Percentiles rank a stretch among this genome's conserved stretches.
Conservation (phyloP, 805 yeast genomes). For the Kodamaea lidongshanica region DNA sequence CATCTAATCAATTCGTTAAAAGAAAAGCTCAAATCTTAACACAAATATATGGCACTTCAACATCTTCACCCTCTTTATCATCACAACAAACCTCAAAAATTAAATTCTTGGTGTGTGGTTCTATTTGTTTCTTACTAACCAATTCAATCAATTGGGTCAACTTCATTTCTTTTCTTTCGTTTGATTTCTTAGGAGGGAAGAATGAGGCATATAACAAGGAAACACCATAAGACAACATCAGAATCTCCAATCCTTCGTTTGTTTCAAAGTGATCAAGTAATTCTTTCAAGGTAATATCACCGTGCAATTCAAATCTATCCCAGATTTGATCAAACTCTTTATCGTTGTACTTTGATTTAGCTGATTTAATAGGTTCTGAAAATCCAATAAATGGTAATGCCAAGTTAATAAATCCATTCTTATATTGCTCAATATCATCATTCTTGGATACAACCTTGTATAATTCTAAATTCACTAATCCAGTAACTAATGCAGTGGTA, state of each 20-base stretch:
- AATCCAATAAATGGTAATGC: constrained; percentile 96
- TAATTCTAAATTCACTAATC: constrained; percentile 85
- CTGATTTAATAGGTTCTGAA: constrained; percentile 89
- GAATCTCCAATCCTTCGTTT: constrained; percentile 77
- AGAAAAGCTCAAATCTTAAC: constrained; percentile 39
- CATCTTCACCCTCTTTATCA: constrained; percentile 89
- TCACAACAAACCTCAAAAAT: constrained; percentile 90
- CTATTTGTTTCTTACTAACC: constrained; percentile 81
- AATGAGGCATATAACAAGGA: constrained; percentile 87
- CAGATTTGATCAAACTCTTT: constrained; percentile 83
- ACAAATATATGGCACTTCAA: constrained; percentile 84
- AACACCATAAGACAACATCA: constrained; percentile 90
- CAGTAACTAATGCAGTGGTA: constrained; percentile 96
- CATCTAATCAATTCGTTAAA: constrained; percentile 5
- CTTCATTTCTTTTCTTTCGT: constrained; percentile 64
- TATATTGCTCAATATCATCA: constrained; percentile 73
- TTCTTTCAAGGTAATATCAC: constrained; percentile 69
- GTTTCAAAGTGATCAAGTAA: constrained; percentile 69
- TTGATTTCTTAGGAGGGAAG: constrained; percentile 84
- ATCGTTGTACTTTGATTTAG: constrained; percentile 72
- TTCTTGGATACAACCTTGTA: constrained; percentile 81
- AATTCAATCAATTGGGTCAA: constrained; percentile 72
- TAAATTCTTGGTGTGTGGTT: constrained; percentile 65
- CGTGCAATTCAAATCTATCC: constrained; percentile 85
- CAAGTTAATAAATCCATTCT: constrained; percentile 86